phyloP scores from a whole-genome alignment of 164 flowering plant species.

The Vitis amurensis region DNA sequence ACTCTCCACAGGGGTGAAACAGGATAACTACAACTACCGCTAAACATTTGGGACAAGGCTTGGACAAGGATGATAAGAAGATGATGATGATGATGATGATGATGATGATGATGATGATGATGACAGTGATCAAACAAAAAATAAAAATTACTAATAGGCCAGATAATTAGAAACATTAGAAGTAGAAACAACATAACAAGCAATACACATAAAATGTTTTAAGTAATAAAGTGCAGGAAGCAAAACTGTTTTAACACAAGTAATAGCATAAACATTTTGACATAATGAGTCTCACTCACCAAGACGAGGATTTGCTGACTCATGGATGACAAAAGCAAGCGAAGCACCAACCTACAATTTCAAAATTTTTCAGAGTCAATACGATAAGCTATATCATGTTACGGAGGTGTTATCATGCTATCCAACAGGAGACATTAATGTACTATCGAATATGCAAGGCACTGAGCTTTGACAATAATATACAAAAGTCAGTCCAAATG shows the following conservation, averaged over 20 bases:
- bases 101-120: neutral
- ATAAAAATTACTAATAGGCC: too few relatives aligned
- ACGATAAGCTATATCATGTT: too few relatives aligned
- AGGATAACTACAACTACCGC: neutral
- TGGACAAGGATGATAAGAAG: neutral
- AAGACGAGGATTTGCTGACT: conserved; percentile 97
- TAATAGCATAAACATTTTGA: neutral
- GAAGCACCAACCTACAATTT: conserved; percentile 81
- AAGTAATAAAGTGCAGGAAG: neutral
- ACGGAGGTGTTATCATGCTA: too few relatives aligned
- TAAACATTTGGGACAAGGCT: neutral
- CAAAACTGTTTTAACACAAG: neutral
- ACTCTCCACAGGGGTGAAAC: neutral
- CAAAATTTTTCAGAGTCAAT: neutral
- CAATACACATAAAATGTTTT: neutral
- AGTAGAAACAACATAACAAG: neutral
- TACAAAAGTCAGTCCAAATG: too few relatives aligned
- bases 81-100: neutral
- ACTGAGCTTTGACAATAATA: too few relatives aligned
- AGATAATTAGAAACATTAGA: too few relatives aligned
- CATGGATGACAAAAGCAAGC: conserved; percentile 98
- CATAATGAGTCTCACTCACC: conserved; percentile 47
- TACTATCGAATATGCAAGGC: too few relatives aligned
- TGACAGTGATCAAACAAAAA: neutral
- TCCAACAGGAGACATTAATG: too few relatives aligned